Base-by-base conservation (phyloP, 106 monocot species). In the Apostasia shenzhenica region DNA sequence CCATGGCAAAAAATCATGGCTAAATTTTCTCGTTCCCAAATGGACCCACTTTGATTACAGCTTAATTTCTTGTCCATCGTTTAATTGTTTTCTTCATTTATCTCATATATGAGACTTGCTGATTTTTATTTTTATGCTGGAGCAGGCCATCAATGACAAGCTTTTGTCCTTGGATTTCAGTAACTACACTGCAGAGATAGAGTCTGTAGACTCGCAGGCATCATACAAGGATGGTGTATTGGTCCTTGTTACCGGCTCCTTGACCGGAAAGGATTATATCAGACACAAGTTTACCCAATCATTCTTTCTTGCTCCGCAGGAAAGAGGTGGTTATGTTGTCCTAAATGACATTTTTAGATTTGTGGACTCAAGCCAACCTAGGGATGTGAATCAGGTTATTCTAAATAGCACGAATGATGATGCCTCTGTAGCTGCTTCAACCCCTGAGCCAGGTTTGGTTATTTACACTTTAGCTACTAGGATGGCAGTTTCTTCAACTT, bases 301-400 rank as follows among this genome's bases (percentile, higher is more conserved):
- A 58, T 93, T 93, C 75, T 93, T 89, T 61, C 86, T 93, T 67
- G 93, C 93, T 41, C 93, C 86, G 4, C 86, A 89, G 57, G 89
- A 86, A 6, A 84, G 62, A 52, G 82, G 83, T 57, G 85, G 79
- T 70, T 93, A 76, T 69, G 89, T 89, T 72, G 86, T 93, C 26
- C 72, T 84, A 5, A 93, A 86, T 70, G 93, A 93, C 71, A 65
- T 86, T 45, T 81, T 89, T 61, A 77, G 84, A 55, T 81, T 79
- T 72, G 62, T 81, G 49, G 76, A 73, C 59, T 62, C 74, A 45
- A 63, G 39, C 38, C 79, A 70, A 40, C 38, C 75, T 37, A 63
- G 47, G 44, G 84, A 78, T 13, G n/a, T 70, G 14, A 51, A 76
- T 73, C 74, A 80, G 8, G 14, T 68, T 48, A 13, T 74, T 42